phyloP scores from a whole-genome alignment of 768 basidiomycete genomes.

The Cytidiella melzeri region DNA sequence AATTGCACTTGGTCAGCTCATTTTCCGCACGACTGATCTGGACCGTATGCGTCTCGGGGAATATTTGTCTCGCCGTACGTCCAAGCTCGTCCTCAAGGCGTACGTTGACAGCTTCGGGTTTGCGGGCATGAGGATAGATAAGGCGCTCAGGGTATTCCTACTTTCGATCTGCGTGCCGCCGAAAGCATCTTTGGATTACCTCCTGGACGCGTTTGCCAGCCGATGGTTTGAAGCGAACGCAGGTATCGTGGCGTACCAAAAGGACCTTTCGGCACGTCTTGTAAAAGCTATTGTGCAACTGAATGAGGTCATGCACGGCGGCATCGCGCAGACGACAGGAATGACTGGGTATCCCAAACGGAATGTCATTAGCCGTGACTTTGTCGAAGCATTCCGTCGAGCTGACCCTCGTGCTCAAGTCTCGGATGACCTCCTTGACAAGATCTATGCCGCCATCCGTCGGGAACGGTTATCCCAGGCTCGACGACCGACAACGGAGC shows the following conservation, averaged over 20 bases:
- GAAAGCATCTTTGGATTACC: conserved; percentile 51
- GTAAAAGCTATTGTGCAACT: conserved; percentile 81
- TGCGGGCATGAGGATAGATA: conserved; percentile 75
- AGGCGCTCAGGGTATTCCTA: conserved; percentile 84
- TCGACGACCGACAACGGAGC: conserved; percentile 36
- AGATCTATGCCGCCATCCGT: conserved; percentile 73
- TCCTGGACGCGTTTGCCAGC: conserved; percentile 79
- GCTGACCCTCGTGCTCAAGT: conserved; percentile 69
- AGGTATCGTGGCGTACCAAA: conserved; percentile 70
- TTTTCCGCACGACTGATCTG: conserved; percentile 80
- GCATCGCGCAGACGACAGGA: conserved; percentile 58
- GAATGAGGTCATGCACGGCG: conserved; percentile 80
- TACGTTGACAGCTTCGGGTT: conserved; percentile 90
- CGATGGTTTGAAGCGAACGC: conserved; percentile 91
- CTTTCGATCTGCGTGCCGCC: conserved; percentile 68
- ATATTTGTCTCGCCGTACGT: conserved; percentile 70
- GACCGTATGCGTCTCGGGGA: conserved; percentile 80
- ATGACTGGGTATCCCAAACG: conserved; percentile 46
- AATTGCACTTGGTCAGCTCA: conserved; percentile 63
- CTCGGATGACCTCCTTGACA: conserved; percentile 67
- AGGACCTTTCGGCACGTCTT: conserved; percentile 70
- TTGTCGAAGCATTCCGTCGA: conserved; percentile 75
- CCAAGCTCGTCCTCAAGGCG: conserved; percentile 70
- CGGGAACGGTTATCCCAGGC: conserved; percentile 71
- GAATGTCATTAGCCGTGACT: conserved; percentile 68